phyloP scores from a whole-genome alignment of 805 yeast genomes.

The Candida sakaeoensis region DNA sequence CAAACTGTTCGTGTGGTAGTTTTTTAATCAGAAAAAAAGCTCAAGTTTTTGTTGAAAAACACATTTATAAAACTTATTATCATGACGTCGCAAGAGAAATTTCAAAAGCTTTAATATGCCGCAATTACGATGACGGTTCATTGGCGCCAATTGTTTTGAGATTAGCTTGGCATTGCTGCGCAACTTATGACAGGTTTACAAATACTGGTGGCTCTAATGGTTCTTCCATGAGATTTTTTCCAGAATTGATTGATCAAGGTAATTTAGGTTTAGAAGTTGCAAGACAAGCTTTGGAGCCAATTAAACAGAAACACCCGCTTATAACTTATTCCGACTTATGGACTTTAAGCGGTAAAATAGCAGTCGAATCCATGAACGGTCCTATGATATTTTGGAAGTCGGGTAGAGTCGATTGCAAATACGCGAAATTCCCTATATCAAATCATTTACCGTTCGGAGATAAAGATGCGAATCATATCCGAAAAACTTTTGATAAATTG shows the following conservation, averaged over 20 bases:
- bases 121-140: slow-evolving; percentile 59
- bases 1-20: not conserved
- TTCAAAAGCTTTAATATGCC: slow-evolving; percentile 22
- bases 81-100: slow-evolving; percentile 25
- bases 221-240: slow-evolving; percentile 42
- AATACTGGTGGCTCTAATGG: slow-evolving; percentile 66
- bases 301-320: slow-evolving; percentile 55
- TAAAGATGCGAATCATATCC: slow-evolving; percentile 42
- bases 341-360: slow-evolving; percentile 68
- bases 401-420: slow-evolving; percentile 41
- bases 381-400: slow-evolving; percentile 58
- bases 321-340: slow-evolving; percentile 65
- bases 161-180: slow-evolving; percentile 83
- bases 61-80: slow-evolving; percentile 2
- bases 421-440: slow-evolving; percentile 34
- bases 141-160: slow-evolving; percentile 79
- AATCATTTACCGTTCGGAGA: slow-evolving; percentile 52
- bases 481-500: slow-evolving; percentile 43
- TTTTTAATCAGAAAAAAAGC: slow-evolving; percentile 1
- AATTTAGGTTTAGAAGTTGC: slow-evolving; percentile 53
- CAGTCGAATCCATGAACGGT: slow-evolving; percentile 62
- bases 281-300: slow-evolving; percentile 51
- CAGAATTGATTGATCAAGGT: slow-evolving; percentile 52
- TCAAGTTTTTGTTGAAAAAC: not conserved
- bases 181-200: slow-evolving; percentile 64